These are phyloP conservation scores for Arabis hirsuta DNA, from an alignment of 345 rosid species.

Conservation along the genomic window DNA sequence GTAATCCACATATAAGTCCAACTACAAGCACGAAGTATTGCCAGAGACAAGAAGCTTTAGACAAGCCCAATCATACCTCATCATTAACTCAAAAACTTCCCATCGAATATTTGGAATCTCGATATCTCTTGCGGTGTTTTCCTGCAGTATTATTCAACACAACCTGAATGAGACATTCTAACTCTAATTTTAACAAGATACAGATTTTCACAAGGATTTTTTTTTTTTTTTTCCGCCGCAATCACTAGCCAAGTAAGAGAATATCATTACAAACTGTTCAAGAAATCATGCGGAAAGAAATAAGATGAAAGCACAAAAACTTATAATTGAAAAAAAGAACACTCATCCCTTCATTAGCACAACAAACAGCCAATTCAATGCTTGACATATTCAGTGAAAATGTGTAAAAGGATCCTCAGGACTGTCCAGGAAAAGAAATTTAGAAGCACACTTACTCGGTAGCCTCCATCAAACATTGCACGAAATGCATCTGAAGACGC, in stretches of 20 bases:
- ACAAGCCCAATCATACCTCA: constrained; percentile 34
- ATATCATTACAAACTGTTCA: neutral
- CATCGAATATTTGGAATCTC: constrained; percentile 87
- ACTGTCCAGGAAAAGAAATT: neutral
- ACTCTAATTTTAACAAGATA: neutral
- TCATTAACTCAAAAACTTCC: constrained; percentile 95
- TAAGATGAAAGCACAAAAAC: neutral
- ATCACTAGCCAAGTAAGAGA: neutral
- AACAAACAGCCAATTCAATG: neutral
- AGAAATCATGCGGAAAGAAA: neutral
- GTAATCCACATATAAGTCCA: neutral
- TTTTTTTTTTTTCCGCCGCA: no score
- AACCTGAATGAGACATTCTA: constrained; percentile 1
- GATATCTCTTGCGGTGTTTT: constrained; percentile 85
- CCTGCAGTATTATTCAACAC: constrained; percentile 50
- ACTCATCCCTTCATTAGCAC: neutral
- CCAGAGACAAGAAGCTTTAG: constrained; percentile 15
- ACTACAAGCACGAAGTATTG: constrained; percentile 8
- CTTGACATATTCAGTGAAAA: neutral
- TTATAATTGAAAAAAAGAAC: neutral
- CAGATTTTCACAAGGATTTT: neutral
- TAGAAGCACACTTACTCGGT: constrained; percentile 57
- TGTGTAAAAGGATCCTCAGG: neutral
- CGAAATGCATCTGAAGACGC: constrained; percentile 97
- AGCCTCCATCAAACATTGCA: constrained; percentile 95